Evolutionary conservation across 225 moss, liverwort and hornwort species (phyloP).

Genomic region (Physcomitrium patens): DNA sequence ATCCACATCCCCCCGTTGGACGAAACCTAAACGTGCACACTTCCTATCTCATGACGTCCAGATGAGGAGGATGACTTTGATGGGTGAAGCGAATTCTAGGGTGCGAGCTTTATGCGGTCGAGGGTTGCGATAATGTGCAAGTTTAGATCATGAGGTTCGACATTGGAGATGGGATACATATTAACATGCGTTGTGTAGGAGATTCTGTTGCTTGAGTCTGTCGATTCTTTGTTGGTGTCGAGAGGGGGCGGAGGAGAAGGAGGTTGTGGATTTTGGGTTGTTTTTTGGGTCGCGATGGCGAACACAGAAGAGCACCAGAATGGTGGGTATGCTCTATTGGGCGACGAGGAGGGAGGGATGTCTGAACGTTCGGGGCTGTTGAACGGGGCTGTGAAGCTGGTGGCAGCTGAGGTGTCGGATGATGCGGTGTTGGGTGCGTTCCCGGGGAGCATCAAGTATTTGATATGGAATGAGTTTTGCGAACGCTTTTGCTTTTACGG

Average conservation of each 20-base stretch:
- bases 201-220: too few relatives aligned
- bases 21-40: too few relatives aligned
- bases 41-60: too few relatives aligned
- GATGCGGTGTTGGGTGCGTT: constrained; percentile 33
- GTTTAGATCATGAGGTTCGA: too few relatives aligned
- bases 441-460: constrained; percentile 81
- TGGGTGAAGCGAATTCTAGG: too few relatives aligned
- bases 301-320: constrained; percentile 27
- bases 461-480: constrained; percentile 98
- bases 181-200: too few relatives aligned
- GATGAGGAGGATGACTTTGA: too few relatives aligned
- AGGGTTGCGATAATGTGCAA: too few relatives aligned
- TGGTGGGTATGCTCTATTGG: constrained; percentile 35
- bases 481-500: constrained; percentile 97
- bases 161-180: too few relatives aligned
- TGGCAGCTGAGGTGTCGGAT: constrained; percentile 8
- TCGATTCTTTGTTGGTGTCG: neutral
- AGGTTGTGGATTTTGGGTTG: neutral
- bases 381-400: neutral
- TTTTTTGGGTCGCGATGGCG: constrained; percentile 34
- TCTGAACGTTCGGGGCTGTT: neutral
- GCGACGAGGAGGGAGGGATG: constrained; percentile 30
- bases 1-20: too few relatives aligned
- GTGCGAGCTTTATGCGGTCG: too few relatives aligned
- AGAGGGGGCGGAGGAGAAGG: neutral